A percentile compares a stretch with the other conserved stretches of the same genome.
Evolutionary conservation across 768 basidiomycete species (phyloP).

Genomic region (Russula abietina): DNA sequence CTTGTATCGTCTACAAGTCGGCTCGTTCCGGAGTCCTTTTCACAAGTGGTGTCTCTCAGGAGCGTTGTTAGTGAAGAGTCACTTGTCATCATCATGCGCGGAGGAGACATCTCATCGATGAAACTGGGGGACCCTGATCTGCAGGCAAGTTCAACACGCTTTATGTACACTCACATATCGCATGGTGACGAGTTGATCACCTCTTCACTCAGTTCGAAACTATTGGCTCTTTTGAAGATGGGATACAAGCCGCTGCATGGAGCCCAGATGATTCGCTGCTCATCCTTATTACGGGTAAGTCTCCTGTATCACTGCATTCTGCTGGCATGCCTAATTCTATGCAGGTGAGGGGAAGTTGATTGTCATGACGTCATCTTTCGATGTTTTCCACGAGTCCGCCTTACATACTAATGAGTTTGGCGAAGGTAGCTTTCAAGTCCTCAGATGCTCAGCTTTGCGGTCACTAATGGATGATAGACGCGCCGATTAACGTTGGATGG

Average conservation of each 20-base stretch:
- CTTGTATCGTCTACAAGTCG: slow-evolving; percentile 19
- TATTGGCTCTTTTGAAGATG: slow-evolving; percentile 81
- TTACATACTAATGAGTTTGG: slow-evolving; percentile 76
- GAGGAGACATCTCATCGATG: slow-evolving; percentile 78
- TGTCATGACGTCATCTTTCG: slow-evolving; percentile 84
- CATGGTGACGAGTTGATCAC: neutral
- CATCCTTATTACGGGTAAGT: slow-evolving; percentile 68
- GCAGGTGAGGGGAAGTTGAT: slow-evolving; percentile 73
- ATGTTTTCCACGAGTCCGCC: slow-evolving; percentile 74
- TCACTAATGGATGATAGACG: slow-evolving; percentile 43
- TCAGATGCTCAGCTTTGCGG: neutral
- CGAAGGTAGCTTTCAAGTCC: slow-evolving; percentile 48
- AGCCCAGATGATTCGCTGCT: slow-evolving; percentile 89
- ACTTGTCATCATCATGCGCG: slow-evolving; percentile 59
- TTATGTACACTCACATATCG: slow-evolving; percentile 33
- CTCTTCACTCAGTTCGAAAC: slow-evolving; percentile 52
- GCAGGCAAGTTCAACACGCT: slow-evolving; percentile 33
- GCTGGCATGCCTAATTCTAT: neutral
- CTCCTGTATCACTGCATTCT: neutral
- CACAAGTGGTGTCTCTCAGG: slow-evolving; percentile 42
- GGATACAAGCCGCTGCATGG: slow-evolving; percentile 80
- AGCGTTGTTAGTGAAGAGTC: slow-evolving; percentile 62
- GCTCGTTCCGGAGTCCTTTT: slow-evolving; percentile 23
- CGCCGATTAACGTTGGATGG: slow-evolving; percentile 96
- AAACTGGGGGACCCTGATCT: slow-evolving; percentile 46